These are phyloP conservation scores for Evansstolkia leycettana DNA, from an alignment of 495 filamentous ascomycete genomes.

Conservation along the genomic window DNA sequence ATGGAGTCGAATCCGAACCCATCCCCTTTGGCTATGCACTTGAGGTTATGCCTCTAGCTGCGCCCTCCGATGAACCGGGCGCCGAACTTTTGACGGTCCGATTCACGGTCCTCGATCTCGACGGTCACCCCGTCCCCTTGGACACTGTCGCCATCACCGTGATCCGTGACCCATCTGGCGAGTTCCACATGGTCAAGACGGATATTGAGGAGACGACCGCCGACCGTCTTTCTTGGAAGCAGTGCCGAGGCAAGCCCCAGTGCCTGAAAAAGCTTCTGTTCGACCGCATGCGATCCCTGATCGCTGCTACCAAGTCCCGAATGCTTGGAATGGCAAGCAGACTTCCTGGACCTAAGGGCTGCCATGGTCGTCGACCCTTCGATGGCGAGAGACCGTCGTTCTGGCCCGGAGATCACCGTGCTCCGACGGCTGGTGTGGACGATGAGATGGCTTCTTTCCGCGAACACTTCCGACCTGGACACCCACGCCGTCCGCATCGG, in stretches of 20 bases:
- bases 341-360: constrained; percentile 16
- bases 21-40: constrained; percentile 31
- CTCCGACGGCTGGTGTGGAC: too few species aligned
- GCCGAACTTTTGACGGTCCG: constrained; percentile 25
- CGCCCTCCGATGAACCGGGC: constrained; percentile 15
- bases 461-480: constrained; percentile 5
- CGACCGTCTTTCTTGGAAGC: constrained; percentile 25
- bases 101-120: constrained; percentile 38
- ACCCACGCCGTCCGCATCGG: constrained; percentile 16
- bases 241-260: constrained; percentile 27
- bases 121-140: constrained; percentile 35
- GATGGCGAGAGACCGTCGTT: constrained; percentile 3
- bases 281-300: constrained; percentile 24
- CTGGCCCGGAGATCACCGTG: constrained; percentile 4
- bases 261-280: constrained; percentile 29
- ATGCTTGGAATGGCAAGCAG: constrained; percentile 20
- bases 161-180: constrained; percentile 22
- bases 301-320: constrained; percentile 28
- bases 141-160: constrained; percentile 34
- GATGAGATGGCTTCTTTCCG: background rate
- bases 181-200: constrained; percentile 25
- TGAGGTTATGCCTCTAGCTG: constrained; percentile 24
- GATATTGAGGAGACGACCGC: constrained; percentile 24
- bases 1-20: constrained; percentile 23
- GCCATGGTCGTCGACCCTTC: constrained; percentile 12